Conservation (phyloP, 2,329 filamentous ascomycete genomes). For the Colletotrichum gigasporum region DNA sequence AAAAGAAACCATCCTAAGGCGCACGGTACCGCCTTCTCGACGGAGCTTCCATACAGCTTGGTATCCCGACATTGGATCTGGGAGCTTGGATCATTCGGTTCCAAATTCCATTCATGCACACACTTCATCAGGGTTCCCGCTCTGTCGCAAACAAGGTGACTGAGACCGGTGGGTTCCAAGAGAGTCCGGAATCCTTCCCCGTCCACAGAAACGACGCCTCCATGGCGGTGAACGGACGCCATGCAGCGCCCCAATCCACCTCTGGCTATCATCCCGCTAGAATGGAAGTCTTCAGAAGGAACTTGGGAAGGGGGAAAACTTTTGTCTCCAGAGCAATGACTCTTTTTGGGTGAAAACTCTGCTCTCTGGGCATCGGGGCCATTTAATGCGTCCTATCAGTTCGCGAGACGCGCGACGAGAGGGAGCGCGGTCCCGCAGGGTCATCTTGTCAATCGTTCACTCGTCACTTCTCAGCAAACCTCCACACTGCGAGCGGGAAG, state of each 20-base stretch:
- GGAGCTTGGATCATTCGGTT: slow-evolving; percentile 24
- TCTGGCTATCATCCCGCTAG: slow-evolving; percentile 19
- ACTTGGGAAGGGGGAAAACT: neutral
- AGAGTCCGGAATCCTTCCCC: slow-evolving; percentile 24
- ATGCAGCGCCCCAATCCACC: slow-evolving; percentile 27
- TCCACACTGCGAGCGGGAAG: slow-evolving; percentile 26
- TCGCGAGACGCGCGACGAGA: slow-evolving; percentile 4
- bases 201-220: slow-evolving; percentile 27
- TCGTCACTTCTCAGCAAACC: slow-evolving; percentile 25
- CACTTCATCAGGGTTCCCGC: slow-evolving; percentile 25
- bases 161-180: slow-evolving; percentile 27
- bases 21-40: neutral
- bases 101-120: slow-evolving; percentile 24
- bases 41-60: neutral
- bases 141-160: slow-evolving; percentile 21
- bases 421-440: slow-evolving; percentile 11
- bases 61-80: neutral
- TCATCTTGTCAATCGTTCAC: slow-evolving; percentile 8
- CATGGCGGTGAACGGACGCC: slow-evolving; percentile 29
- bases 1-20: neutral
- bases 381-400: slow-evolving; percentile 23
- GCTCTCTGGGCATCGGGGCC: slow-evolving; percentile 17
- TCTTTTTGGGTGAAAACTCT: slow-evolving; percentile 25
- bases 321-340: slow-evolving; percentile 29
- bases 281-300: slow-evolving; percentile 16